These are phyloP conservation scores for Porcisia deanei DNA, from an alignment of 208 protist species.

Conservation along the genomic window DNA sequence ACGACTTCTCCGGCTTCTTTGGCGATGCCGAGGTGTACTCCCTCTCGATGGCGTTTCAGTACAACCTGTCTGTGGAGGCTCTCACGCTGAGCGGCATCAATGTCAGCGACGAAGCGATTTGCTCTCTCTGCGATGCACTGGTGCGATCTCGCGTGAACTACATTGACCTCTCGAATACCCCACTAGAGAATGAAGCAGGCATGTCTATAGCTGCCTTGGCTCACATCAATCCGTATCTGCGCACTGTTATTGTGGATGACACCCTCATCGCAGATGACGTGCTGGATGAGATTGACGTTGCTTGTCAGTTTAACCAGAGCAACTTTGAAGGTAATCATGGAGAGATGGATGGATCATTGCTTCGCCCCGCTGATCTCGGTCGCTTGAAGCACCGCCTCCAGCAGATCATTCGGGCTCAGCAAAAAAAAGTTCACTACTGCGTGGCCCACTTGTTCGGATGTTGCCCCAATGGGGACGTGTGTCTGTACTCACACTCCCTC, in stretches of 20 bases:
- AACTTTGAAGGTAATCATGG: slow-evolving; percentile 74
- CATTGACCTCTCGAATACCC: slow-evolving; percentile 86
- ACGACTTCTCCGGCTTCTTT: slow-evolving; percentile 71
- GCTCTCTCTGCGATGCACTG: slow-evolving; percentile 74
- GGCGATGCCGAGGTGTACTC: slow-evolving; percentile 78
- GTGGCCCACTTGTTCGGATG: slow-evolving; percentile 73
- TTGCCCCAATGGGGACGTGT: slow-evolving; percentile 80
- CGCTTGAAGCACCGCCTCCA: slow-evolving; percentile 75
- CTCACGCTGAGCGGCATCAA: slow-evolving; percentile 83
- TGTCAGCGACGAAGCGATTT: slow-evolving; percentile 82
- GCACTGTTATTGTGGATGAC: slow-evolving; percentile 85
- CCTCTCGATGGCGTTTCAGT: slow-evolving; percentile 78
- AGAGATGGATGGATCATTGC: slow-evolving; percentile 48
- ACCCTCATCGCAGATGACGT: slow-evolving; percentile 87
- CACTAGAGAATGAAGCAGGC: slow-evolving; percentile 83
- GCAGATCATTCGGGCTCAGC: slow-evolving; percentile 53
- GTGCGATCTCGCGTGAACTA: slow-evolving; percentile 77
- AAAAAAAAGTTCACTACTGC: slow-evolving; percentile 67
- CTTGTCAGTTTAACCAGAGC: slow-evolving; percentile 91
- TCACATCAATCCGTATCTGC: slow-evolving; percentile 81
- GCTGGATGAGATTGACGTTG: slow-evolving; percentile 89
- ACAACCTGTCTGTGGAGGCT: slow-evolving; percentile 86
- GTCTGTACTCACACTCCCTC: slow-evolving; percentile 74
- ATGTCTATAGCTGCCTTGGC: slow-evolving; percentile 79
- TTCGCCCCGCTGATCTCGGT: slow-evolving; percentile 46